Conservation (phyloP, 1,284 basidiomycete species). For the Fomitopsis pinicola region DNA sequence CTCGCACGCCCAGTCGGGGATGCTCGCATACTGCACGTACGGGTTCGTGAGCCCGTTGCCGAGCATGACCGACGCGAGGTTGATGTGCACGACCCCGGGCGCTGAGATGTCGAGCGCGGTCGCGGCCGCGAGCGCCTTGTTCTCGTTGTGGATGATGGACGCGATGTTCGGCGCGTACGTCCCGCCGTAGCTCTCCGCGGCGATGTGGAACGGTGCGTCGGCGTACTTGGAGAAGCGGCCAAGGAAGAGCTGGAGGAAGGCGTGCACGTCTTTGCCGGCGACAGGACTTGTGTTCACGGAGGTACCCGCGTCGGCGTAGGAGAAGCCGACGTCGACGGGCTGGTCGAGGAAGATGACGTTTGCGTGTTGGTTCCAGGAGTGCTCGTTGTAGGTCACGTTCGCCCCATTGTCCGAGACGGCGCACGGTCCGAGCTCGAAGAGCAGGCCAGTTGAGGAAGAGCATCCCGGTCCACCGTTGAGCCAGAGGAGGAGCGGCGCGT, state of each 20-base stretch:
- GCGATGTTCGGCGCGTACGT: slow-evolving; percentile 81
- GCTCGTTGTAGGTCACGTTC: slow-evolving; percentile 66
- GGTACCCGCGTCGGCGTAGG: slow-evolving; percentile 44
- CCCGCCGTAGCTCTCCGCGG: slow-evolving; percentile 78
- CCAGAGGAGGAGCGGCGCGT: slow-evolving; percentile 60
- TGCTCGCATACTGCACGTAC: slow-evolving; percentile 60
- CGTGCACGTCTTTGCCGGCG: slow-evolving; percentile 62
- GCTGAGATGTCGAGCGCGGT: slow-evolving; percentile 34
- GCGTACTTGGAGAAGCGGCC: slow-evolving; percentile 69
- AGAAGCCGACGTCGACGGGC: slow-evolving; percentile 60
- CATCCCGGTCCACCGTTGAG: slow-evolving; percentile 73
- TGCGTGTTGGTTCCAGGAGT: slow-evolving; percentile 28
- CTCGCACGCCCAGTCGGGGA: slow-evolving; percentile 81
- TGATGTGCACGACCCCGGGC: slow-evolving; percentile 52
- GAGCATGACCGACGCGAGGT: slow-evolving; percentile 76
- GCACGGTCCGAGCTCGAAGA: slow-evolving; percentile 89
- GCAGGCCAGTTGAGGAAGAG: slow-evolving; percentile 73
- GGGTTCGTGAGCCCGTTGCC: slow-evolving; percentile 86
- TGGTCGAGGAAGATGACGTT: slow-evolving; percentile 55
- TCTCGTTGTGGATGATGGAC: slow-evolving; percentile 71
- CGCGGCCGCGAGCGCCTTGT: slow-evolving; percentile 46
- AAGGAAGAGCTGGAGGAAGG: slow-evolving; percentile 88
- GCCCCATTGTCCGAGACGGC: slow-evolving; percentile 61
- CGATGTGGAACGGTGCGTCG: slow-evolving; percentile 64
- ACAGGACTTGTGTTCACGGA: slow-evolving; percentile 43